Base-by-base conservation (phyloP, 1,284 basidiomycete genomes). In the Leccinum solheimii region DNA sequence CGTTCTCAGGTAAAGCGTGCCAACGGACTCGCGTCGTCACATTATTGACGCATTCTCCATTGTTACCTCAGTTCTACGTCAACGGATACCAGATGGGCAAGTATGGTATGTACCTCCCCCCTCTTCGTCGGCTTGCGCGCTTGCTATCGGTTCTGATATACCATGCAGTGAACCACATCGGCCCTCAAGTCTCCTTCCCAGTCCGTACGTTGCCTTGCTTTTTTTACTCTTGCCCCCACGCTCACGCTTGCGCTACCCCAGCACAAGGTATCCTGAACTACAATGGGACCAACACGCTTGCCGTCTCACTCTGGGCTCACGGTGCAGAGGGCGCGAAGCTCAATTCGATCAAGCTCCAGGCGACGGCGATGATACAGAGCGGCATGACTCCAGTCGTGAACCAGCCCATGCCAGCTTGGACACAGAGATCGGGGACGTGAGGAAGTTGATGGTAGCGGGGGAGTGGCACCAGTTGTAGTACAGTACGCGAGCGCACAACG, bases 241-340 rank as follows among this genome's bases (percentile, higher is more conserved):
- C 53, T 70, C n/a, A 71, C 34, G 19, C 30, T 4, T 21, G 8
- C 13, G 13, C 27, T 55, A 30, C 6, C n/a, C 10, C 58, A 81
- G 80, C 82, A 2, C 77, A 83, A 74, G 82, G 82, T 16, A 81
- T 83, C 61, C 64, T 83, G 49, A 78, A 82, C 57, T 81, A 82
- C 61, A 75, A 78, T n/a, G 81, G 82, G 19, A 60, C 43, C 14
- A 83, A 83, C 63, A 82, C 81, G 2, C 71, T 83, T 5, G 80
- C 79, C 4, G 68, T 83, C 7, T 81, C 81, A 21, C 70, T 83
- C 10, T 83, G 81, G 82, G 79, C 80, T 10, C 71, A 72, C 5
- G 77, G 68, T 13, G 55, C 65, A 7, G 67, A 60, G 13, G 82
- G 81, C 7, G 80, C 79, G 3, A 78, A 75, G 53, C 66, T 83